A percentile compares a stretch with the other conserved stretches of the same genome.
Conservation (phyloP, 768 basidiomycete species). For the Psilocybe sp. region DNA sequence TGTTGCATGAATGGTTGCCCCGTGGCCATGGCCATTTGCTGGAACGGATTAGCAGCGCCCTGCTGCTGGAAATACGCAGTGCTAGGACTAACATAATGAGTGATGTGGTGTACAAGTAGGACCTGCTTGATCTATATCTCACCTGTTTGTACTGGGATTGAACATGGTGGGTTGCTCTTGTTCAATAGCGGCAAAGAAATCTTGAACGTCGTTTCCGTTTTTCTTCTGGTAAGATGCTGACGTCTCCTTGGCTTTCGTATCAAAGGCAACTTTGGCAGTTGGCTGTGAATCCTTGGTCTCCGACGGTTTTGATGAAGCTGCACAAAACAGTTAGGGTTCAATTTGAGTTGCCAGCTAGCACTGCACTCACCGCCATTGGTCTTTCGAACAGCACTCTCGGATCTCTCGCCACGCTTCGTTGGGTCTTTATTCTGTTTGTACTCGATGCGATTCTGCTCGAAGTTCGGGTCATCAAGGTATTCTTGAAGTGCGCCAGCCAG, state of each 20-base stretch:
- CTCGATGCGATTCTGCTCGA: conserved; percentile 91
- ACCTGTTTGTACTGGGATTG: conserved; percentile 63
- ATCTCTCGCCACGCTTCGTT: conserved; percentile 41
- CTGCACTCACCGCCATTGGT: background rate
- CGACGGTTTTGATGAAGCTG: conserved; percentile 5
- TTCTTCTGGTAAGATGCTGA: conserved; percentile 13
- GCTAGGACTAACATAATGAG: conserved; percentile 36
- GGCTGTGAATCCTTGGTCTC: conserved; percentile 8
- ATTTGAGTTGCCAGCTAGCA: background rate
- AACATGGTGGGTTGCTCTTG: conserved; percentile 72
- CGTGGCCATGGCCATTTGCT: conserved; percentile 50
- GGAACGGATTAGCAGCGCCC: conserved; percentile 74
- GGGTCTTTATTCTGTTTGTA: conserved; percentile 81
- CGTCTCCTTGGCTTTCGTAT: conserved; percentile 14
- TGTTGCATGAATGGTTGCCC: conserved; percentile 45
- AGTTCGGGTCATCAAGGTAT: conserved; percentile 94
- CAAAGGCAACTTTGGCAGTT: conserved; percentile 9
- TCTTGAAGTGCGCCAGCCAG: conserved; percentile 93
- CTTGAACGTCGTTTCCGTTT: conserved; percentile 52
- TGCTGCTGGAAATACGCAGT: conserved; percentile 55
- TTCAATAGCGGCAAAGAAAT: conserved; percentile 92
- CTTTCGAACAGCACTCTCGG: conserved; percentile 10
- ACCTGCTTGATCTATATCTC: background rate
- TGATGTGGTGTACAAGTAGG: background rate
- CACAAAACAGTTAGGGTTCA: background rate